Conservation (phyloP, 108 stramenopile species). For the Aureococcus anophagefferens region DNA sequence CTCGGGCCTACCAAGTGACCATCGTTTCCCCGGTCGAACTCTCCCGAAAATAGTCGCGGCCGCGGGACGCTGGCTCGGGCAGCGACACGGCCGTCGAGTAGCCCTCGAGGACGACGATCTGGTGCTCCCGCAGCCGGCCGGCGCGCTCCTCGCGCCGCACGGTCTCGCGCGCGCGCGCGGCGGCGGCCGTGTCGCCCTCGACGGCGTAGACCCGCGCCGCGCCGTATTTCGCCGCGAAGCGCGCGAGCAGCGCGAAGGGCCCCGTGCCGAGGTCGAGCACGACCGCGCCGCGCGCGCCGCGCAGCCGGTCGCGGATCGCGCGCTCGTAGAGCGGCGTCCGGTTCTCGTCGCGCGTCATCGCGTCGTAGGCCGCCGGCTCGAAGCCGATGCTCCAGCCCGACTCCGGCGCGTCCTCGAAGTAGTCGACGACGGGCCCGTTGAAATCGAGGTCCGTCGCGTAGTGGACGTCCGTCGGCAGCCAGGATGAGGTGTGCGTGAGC, state of each 20-base stretch:
- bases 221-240: constrained; percentile 50
- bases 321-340: constrained; percentile 48
- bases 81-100: constrained; percentile 46
- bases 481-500: no score
- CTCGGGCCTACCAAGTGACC: no score
- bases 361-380: constrained; percentile 45
- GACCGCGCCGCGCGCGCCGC: constrained; percentile 21
- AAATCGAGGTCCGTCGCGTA: no score
- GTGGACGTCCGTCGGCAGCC: no score
- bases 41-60: no score
- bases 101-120: constrained; percentile 51
- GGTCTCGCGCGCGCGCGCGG: constrained; percentile 25
- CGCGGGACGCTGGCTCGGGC: constrained; percentile 53
- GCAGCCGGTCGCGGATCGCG: constrained; percentile 41
- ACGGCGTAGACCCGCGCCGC: constrained; percentile 60
- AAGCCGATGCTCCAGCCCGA: no score
- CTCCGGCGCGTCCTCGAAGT: no score
- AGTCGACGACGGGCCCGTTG: no score
- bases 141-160: constrained; percentile 25
- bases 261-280: constrained; percentile 59
- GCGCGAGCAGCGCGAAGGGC: constrained; percentile 53
- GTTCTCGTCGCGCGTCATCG: constrained; percentile 48
- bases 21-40: no score
- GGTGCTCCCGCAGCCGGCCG: background rate
- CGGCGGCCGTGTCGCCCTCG: constrained; percentile 46